Percentiles rank a stretch among this genome's conserved stretches.
These are phyloP conservation scores for Citrullus amarus DNA, from an alignment of 306 rosid genomes.

Conservation along the genomic window DNA sequence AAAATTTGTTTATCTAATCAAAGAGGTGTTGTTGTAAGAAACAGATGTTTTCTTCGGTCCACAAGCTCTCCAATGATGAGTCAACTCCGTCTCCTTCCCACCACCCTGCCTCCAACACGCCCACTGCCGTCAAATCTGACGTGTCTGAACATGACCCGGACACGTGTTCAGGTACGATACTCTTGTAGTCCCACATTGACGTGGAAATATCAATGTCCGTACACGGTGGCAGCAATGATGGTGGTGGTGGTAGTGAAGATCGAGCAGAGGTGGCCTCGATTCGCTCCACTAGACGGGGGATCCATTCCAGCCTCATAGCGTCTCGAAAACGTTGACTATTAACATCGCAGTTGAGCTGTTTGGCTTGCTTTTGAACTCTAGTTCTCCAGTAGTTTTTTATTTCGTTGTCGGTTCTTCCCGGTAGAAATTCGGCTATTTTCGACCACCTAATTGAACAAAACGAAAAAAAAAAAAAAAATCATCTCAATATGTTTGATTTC, in stretches of 20 bases:
- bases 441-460: constrained; percentile 9
- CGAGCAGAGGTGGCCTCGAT: neutral
- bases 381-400: constrained; percentile 21
- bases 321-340: constrained; percentile 12
- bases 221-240: neutral
- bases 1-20: neutral
- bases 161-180: neutral
- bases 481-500: neutral
- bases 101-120: neutral
- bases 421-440: constrained; percentile 10
- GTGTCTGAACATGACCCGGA: neutral
- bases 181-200: neutral
- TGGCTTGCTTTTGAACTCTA: constrained; percentile 17
- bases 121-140: neutral
- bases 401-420: constrained; percentile 15
- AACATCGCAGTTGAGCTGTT: constrained; percentile 14
- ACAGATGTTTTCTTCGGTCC: constrained; percentile 2
- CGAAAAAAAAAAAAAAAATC: neutral
- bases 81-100: constrained; percentile 11
- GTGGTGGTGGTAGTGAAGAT: neutral
- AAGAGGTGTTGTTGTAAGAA: constrained; percentile 3
- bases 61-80: constrained; percentile 7
- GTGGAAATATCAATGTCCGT: neutral
- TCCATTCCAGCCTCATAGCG: constrained; percentile 7
- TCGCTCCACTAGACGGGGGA: constrained; percentile 13